Percentiles rank a stretch among this genome's conserved stretches.
phyloP scores from a whole-genome alignment of 1,284 basidiomycete species.

The Volvariella volvacea region DNA sequence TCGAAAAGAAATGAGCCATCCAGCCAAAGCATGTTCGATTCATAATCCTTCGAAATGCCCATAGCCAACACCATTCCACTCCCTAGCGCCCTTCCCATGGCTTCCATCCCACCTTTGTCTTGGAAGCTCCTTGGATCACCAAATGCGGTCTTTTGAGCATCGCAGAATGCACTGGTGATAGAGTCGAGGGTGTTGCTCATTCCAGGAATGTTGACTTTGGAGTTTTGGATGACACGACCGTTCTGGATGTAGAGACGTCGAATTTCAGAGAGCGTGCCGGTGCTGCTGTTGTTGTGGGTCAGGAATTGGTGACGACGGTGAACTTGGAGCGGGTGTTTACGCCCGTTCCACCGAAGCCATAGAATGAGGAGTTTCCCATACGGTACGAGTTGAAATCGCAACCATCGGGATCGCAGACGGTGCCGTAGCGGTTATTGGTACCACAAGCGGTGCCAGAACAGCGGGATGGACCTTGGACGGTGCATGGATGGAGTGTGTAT shows the following conservation, averaged over 20 bases:
- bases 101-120: constrained; percentile 27
- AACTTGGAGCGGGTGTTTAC: constrained; percentile 35
- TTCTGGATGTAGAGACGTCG: constrained; percentile 41
- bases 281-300: constrained; percentile 31
- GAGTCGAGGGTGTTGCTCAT: constrained; percentile 19
- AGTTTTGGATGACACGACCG: constrained; percentile 37
- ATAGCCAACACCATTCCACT: constrained; percentile 37
- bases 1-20: constrained; percentile 36
- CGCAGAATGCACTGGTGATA: constrained; percentile 25
- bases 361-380: constrained; percentile 35
- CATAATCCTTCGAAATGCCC: constrained; percentile 37
- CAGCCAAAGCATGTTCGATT: constrained; percentile 41
- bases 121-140: constrained; percentile 33
- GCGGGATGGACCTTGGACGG: constrained; percentile 10
- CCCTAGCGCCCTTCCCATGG: constrained; percentile 17
- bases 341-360: constrained; percentile 25
- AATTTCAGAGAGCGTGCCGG: constrained; percentile 35
- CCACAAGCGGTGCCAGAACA: constrained; percentile 31
- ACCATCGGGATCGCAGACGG: constrained; percentile 36
- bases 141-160: constrained; percentile 24
- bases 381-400: constrained; percentile 46
- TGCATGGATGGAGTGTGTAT: constrained; percentile 40
- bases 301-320: constrained; percentile 48
- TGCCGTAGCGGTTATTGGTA: constrained; percentile 22
- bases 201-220: constrained; percentile 29